phyloP scores from a whole-genome alignment of 2,329 filamentous ascomycete genomes.

The Ustulina deusta region DNA sequence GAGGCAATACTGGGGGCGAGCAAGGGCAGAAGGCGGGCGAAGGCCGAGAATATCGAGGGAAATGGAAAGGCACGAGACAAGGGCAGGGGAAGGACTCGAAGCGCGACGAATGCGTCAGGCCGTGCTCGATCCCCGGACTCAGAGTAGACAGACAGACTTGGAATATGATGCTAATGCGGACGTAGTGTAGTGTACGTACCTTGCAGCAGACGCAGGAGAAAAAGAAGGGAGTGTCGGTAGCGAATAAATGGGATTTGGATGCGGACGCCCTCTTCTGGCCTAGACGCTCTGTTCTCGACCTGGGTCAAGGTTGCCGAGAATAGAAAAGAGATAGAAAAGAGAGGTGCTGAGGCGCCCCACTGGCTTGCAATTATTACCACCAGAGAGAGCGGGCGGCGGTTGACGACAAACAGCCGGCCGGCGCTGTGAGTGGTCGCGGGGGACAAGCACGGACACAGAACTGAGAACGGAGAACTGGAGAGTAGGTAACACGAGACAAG shows the following conservation, averaged over 20 bases:
- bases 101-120: slow-evolving; percentile 14
- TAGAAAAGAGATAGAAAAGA: slow-evolving; percentile 5
- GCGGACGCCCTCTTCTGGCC: slow-evolving; percentile 30
- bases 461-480: background rate
- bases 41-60: background rate
- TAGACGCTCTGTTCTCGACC: slow-evolving; percentile 13
- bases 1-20: slow-evolving; percentile 21
- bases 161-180: slow-evolving; percentile 12
- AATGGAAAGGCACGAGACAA: slow-evolving; percentile 1
- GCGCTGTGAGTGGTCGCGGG: background rate
- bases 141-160: background rate
- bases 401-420: slow-evolving; percentile 10
- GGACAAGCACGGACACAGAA: slow-evolving; percentile 2
- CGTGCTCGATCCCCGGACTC: slow-evolving; percentile 14
- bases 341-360: slow-evolving; percentile 34
- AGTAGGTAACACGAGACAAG: background rate
- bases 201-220: slow-evolving; percentile 15
- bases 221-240: slow-evolving; percentile 33
- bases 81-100: background rate
- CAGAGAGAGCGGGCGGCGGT: slow-evolving; percentile 9
- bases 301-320: background rate
- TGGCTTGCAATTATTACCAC: slow-evolving; percentile 24
- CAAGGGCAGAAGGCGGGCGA: slow-evolving; percentile 4
- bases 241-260: slow-evolving; percentile 37
- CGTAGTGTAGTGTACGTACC: slow-evolving; percentile 31